These are phyloP conservation scores for Phaseolus coccineus DNA, from an alignment of 331 rosid species.

Conservation along the genomic window DNA sequence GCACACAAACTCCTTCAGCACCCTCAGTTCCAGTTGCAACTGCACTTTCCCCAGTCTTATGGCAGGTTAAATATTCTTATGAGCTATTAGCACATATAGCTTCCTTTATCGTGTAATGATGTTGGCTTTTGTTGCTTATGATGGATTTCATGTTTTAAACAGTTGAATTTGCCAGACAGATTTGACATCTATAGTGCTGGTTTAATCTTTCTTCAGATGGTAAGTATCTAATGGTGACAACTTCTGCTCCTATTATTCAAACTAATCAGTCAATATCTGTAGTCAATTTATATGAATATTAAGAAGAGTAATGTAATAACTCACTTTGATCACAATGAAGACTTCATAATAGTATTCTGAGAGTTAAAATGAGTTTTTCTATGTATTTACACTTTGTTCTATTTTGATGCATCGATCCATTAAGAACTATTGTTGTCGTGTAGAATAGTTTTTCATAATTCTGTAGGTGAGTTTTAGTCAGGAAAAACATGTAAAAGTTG, in stretches of 20 bases:
- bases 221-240: constrained; percentile 54
- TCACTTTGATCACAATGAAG: constrained; percentile 26
- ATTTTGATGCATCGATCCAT: constrained; percentile 6
- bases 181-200: constrained; percentile 93
- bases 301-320: neutral
- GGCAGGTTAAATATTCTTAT: constrained; percentile 73
- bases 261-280: constrained; percentile 15
- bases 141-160: constrained; percentile 53
- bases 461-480: neutral
- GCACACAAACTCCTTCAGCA: constrained; percentile 98
- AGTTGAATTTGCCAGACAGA: constrained; percentile 94
- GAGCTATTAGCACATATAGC: constrained; percentile 29
- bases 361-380: constrained; percentile 10
- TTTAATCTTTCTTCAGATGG: constrained; percentile 94
- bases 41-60: constrained; percentile 94
- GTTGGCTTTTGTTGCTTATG: constrained; percentile 34
- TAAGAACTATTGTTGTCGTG: neutral
- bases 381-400: neutral
- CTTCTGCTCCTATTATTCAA: constrained; percentile 30
- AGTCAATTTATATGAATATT: constrained; percentile 15
- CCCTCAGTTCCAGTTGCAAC: constrained; percentile 97
- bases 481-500: constrained; percentile 11
- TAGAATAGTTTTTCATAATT: constrained; percentile 20
- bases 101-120: constrained; percentile 39
- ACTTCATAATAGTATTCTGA: constrained; percentile 30